These are phyloP conservation scores for Dioszegia hungarica DNA, from an alignment of 768 basidiomycete species.

Conservation along the genomic window DNA sequence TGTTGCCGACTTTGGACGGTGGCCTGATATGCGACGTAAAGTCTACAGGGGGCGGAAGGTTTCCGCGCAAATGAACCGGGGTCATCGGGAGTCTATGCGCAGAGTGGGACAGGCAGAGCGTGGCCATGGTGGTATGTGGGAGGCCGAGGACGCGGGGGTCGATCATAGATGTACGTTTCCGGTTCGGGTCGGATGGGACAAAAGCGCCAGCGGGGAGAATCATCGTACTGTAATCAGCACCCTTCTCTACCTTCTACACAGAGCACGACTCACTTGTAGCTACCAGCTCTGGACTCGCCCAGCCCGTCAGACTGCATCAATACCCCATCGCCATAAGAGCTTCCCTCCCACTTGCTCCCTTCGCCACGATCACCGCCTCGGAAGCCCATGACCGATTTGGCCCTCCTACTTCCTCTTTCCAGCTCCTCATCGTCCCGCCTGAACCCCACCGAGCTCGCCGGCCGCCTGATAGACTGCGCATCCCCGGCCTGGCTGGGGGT, in stretches of 20 bases:
- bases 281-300: conserved; percentile 28
- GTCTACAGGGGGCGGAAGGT: conserved; percentile 51
- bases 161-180: conserved; percentile 53
- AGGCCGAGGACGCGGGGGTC: conserved; percentile 72
- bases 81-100: conserved; percentile 25
- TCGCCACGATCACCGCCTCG: conserved; percentile 30
- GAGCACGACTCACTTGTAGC: conserved; percentile 35
- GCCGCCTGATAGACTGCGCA: too few relatives aligned
- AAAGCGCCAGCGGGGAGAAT: conserved; percentile 54
- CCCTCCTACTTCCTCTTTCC: conserved; percentile 12
- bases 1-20: conserved; percentile 65
- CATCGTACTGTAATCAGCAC: conserved; percentile 47
- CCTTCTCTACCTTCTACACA: too few relatives aligned
- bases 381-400: conserved; percentile 33
- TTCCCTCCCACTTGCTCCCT: conserved; percentile 36
- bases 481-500: conserved; percentile 6
- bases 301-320: conserved; percentile 43
- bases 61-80: conserved; percentile 45
- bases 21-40: conserved; percentile 70
- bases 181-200: conserved; percentile 48
- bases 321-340: conserved; percentile 40
- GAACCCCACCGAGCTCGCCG: background rate
- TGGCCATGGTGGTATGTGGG: conserved; percentile 84
- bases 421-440: background rate
- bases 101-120: conserved; percentile 52